These are phyloP conservation scores for Pyrenochaeta sp. DNA, from an alignment of 2,329 filamentous ascomycete genomes.

Conservation along the genomic window DNA sequence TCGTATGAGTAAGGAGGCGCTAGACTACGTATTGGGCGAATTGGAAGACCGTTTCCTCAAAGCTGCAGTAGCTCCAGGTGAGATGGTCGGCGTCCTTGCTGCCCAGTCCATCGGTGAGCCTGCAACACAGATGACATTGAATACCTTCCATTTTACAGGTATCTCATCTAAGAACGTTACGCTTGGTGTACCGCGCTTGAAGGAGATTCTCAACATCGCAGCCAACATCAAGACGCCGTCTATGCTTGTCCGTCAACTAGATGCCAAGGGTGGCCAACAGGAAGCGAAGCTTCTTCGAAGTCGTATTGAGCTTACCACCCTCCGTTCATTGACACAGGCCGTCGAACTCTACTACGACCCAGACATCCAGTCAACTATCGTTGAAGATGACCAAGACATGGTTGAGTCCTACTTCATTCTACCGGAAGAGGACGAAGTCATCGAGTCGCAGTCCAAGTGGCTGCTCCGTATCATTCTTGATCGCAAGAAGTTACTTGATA, in stretches of 20 bases:
- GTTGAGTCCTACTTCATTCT: constrained; percentile 97
- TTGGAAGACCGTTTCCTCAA: constrained; percentile 88
- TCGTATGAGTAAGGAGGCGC: constrained; percentile 86
- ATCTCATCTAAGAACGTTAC: constrained; percentile 99
- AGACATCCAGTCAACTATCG: constrained; percentile 83
- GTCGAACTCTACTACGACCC: constrained; percentile 99
- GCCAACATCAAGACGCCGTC: constrained; percentile 98
- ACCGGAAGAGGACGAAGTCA: constrained; percentile 74
- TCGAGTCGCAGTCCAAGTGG: constrained; percentile 84
- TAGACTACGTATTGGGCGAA: constrained; percentile 91
- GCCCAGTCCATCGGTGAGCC: constrained; percentile 99
- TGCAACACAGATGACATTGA: constrained; percentile 98
- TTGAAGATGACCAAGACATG: constrained; percentile 89
- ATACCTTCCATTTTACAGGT: constrained; percentile 99
- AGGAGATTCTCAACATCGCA: constrained; percentile 98
- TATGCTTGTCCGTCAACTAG: constrained; percentile 88
- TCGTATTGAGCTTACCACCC: constrained; percentile 90
- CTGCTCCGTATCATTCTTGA: constrained; percentile 91
- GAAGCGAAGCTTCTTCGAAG: constrained; percentile 86
- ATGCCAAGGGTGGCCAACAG: constrained; percentile 71
- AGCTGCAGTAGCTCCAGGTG: constrained; percentile 87
- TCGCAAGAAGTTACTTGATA: constrained; percentile 93
- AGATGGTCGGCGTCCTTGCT: constrained; percentile 98
- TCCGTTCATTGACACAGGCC: constrained; percentile 87
- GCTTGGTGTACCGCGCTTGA: constrained; percentile 96